Evolutionary conservation across 164 flowering plant genomes (phyloP).

Genomic region (Piper betle): DNA sequence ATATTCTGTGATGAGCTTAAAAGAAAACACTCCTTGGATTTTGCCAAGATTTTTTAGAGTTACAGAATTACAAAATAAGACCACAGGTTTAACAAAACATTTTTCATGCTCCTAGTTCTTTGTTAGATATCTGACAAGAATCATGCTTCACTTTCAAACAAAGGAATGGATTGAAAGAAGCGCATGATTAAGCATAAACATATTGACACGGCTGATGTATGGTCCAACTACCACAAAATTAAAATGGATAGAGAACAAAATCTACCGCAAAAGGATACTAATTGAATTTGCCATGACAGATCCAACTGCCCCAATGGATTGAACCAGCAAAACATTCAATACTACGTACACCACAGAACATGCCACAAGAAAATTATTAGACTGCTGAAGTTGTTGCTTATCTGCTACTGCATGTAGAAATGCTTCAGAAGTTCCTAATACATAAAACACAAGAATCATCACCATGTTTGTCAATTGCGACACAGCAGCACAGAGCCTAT

Average conservation of each 20-base stretch:
- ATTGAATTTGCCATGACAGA: slow-evolving; percentile 72
- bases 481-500: too few relatives aligned
- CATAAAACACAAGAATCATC: slow-evolving; percentile 4
- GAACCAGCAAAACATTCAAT: slow-evolving; percentile 50
- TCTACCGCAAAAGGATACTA: slow-evolving; percentile 61
- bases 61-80: too few relatives aligned
- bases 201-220: too few relatives aligned
- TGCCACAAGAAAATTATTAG: slow-evolving; percentile 61
- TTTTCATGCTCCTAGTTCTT: too few relatives aligned
- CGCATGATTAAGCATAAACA: background rate
- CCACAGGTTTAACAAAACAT: too few relatives aligned
- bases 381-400: slow-evolving; percentile 57
- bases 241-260: background rate
- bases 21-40: too few relatives aligned
- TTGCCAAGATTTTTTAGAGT: too few relatives aligned
- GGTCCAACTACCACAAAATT: background rate
- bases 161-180: background rate
- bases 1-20: too few relatives aligned
- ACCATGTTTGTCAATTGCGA: background rate
- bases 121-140: too few relatives aligned
- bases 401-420: slow-evolving; percentile 90
- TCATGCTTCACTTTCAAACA: too few relatives aligned
- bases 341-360: slow-evolving; percentile 60
- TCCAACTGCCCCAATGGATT: slow-evolving; percentile 75
- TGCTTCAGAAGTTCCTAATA: slow-evolving; percentile 93